These are phyloP conservation scores for Amphicarpaea edgeworthii DNA, from an alignment of 306 rosid genomes.

Conservation along the genomic window DNA sequence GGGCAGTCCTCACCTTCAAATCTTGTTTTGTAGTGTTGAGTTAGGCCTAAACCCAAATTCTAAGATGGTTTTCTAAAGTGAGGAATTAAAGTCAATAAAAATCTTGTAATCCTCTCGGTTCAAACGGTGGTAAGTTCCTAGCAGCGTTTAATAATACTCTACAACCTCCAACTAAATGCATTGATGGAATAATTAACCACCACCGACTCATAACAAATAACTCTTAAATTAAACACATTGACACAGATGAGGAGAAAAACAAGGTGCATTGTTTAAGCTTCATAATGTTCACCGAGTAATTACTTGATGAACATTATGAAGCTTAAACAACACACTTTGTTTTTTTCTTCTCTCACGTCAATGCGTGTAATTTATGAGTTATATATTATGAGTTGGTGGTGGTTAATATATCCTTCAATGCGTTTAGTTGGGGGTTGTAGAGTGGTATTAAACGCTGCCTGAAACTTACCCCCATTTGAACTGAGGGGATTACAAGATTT, in stretches of 20 bases:
- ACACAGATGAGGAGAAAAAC: neutral
- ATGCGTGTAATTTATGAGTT: neutral
- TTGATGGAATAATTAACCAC: neutral
- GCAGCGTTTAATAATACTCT: neutral
- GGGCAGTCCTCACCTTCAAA: too few relatives aligned
- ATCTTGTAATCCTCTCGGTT: constrained; percentile 68
- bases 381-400: too few relatives aligned
- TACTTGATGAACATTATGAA: neutral
- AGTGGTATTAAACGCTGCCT: neutral
- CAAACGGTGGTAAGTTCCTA: neutral
- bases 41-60: too few relatives aligned
- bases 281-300: neutral
- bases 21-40: too few relatives aligned
- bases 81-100: constrained; percentile 78
- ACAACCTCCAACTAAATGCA: neutral
- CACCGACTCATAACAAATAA: too few relatives aligned
- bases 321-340: too few relatives aligned
- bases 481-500: constrained; percentile 74
- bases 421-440: neutral
- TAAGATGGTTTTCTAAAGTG: constrained; percentile 63
- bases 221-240: neutral
- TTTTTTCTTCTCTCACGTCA: neutral
- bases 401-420: neutral
- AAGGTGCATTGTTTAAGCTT: neutral
- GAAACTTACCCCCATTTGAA: neutral